A percentile compares a stretch with the other conserved stretches of the same genome.
Conservation (phyloP, 495 filamentous ascomycete genomes). For the Lasiosphaeria ovina region DNA sequence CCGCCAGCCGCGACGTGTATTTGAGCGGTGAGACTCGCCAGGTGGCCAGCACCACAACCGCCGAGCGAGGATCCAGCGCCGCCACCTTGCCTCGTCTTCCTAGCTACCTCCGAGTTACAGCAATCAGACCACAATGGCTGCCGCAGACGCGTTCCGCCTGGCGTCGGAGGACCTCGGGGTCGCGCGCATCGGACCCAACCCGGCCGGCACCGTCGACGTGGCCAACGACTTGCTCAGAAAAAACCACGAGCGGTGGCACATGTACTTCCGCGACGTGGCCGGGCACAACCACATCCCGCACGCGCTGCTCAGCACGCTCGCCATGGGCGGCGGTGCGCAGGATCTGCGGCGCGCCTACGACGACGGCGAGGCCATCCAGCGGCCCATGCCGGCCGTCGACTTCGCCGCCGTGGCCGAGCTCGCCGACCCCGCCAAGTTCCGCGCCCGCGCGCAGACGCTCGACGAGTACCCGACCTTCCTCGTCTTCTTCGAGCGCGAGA, state of each 20-base stretch:
- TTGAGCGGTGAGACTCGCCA: too few relatives aligned
- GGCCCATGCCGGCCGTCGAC: conserved; percentile 26
- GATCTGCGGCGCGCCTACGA: conserved; percentile 32
- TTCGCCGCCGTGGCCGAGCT: conserved; percentile 22
- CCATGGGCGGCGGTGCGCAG: conserved; percentile 27
- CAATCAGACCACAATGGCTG: neutral
- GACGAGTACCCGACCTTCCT: conserved; percentile 38
- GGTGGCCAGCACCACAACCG: too few relatives aligned
- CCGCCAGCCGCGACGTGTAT: too few relatives aligned
- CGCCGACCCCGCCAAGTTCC: conserved; percentile 28
- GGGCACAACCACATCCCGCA: conserved; percentile 38
- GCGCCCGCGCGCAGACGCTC: conserved; percentile 18
- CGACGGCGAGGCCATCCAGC: conserved; percentile 28
- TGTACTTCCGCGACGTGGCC: conserved; percentile 25
- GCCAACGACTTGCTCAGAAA: conserved; percentile 59
- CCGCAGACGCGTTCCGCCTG: neutral
- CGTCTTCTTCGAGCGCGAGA: conserved; percentile 37
- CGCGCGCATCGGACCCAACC: neutral
- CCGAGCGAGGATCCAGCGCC: too few relatives aligned
- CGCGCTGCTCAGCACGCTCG: conserved; percentile 28
- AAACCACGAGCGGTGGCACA: conserved; percentile 51
- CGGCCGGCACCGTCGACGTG: conserved; percentile 24
- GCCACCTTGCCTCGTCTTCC: too few relatives aligned
- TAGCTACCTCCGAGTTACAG: too few relatives aligned
- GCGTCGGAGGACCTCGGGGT: neutral